Evolutionary conservation across 2,329 filamentous ascomycete genomes (phyloP).

Genomic region (Metarhizium sp.): DNA sequence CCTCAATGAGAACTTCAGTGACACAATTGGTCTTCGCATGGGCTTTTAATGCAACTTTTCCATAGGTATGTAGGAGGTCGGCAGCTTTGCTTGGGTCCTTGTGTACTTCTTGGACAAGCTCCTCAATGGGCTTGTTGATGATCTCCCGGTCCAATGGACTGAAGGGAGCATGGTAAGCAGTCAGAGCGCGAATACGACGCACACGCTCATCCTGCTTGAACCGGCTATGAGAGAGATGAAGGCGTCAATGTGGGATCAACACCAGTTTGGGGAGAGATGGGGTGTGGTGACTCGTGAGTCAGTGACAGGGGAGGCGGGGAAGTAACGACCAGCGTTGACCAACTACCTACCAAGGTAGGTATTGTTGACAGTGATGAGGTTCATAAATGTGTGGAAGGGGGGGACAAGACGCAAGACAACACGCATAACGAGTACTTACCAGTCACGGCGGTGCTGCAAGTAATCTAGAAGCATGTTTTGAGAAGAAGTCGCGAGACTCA

Average conservation of each 20-base stretch:
- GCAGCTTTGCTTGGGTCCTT: slow-evolving; percentile 54
- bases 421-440: slow-evolving; percentile 34
- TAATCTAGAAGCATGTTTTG: slow-evolving; percentile 42
- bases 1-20: slow-evolving; percentile 74
- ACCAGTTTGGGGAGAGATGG: not conserved
- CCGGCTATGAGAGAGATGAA: slow-evolving; percentile 38
- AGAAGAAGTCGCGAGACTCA: not conserved
- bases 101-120: slow-evolving; percentile 71
- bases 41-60: slow-evolving; percentile 74
- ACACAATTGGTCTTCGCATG: slow-evolving; percentile 83
- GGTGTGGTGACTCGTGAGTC: not conserved
- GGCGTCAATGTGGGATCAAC: slow-evolving; percentile 17
- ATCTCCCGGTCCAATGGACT: slow-evolving; percentile 56
- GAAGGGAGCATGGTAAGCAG: slow-evolving; percentile 56
- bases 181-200: slow-evolving; percentile 57
- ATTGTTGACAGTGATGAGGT: not conserved
- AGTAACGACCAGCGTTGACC: not conserved
- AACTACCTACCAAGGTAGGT: not conserved
- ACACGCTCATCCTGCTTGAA: slow-evolving; percentile 72
- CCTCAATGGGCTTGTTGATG: slow-evolving; percentile 63
- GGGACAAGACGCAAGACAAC: not conserved
- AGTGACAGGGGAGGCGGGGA: not conserved
- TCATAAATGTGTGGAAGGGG: too few relatives aligned
- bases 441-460: slow-evolving; percentile 60
- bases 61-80: slow-evolving; percentile 75